Evolutionary conservation across 805 yeast genomes (phyloP), one percentile per base, ranked within the genome.

Genomic region (Schizosaccharomyces cryophilus): DNA sequence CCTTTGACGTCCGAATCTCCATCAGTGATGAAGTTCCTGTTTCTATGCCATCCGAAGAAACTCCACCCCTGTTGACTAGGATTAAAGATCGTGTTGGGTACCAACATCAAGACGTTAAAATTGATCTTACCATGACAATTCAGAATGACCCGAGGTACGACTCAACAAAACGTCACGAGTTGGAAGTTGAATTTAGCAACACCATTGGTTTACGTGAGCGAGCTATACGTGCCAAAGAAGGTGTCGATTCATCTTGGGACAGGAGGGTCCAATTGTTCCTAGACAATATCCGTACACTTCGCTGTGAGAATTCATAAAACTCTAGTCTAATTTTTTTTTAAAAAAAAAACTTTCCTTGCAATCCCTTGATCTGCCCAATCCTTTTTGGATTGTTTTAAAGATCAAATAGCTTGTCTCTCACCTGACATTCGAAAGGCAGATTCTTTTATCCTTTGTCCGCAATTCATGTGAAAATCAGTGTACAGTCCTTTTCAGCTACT

Each of bases 11-110:
- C 26, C 63, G 65, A 30, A 38, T 63, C 15, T 31, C 61, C 31
- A 61, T 63, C 26, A 63, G 59, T 54, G 60, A 61, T 55, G 65
- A 63, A 63, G 15, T 56, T 21, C 62, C 62, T 19, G 62, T 59
- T 11, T 26, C 60, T 15, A 48, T 31, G 40, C 54, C 56, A 9
- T 55, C 40, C 45, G 54, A 58, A 9, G 15, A 40, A 6, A 48
- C 42, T 11, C 15, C 38, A n/a, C 59, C 63, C 17, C n/a, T 19
- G 15, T 19, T 47, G 2, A 38, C 38, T 5, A 60, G 65, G 24
- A 35, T 61, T 11, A 63, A 63, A 40, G 54, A 56, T 15, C 60
- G 65, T 29, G 47, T 59, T 30, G 40, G 54, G 1, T 59, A 59
- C 19, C 21, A 17, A 19, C 51, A 42, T 35, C 61, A 59, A 29